Conservation (phyloP, 768 basidiomycete species). For the Naematelia aurantialba region DNA sequence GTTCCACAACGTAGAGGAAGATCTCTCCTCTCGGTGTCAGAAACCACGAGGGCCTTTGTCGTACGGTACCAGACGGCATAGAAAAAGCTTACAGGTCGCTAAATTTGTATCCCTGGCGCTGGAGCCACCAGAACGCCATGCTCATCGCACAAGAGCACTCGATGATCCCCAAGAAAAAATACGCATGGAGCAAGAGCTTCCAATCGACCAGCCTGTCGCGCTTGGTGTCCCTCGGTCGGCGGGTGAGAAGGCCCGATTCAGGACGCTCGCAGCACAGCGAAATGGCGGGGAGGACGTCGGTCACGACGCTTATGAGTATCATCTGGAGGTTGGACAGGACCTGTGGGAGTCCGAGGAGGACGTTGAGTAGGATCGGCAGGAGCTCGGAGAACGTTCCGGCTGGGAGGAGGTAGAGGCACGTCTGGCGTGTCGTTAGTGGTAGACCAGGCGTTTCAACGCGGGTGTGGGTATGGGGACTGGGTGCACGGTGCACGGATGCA, state of each 20-base stretch:
- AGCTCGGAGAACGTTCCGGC: conserved; percentile 59
- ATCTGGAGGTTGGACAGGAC: conserved; percentile 58
- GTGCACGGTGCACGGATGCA: too few relatives aligned
- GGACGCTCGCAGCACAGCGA: conserved; percentile 61
- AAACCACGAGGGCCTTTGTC: not conserved
- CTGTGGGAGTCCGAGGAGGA: conserved; percentile 61
- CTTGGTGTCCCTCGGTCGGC: conserved; percentile 59
- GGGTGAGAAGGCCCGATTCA: conserved; percentile 60
- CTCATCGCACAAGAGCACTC: conserved; percentile 56
- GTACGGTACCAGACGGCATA: too few relatives aligned
- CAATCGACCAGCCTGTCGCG: conserved; percentile 60
- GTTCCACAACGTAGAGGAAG: too few relatives aligned
- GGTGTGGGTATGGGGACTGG: too few relatives aligned
- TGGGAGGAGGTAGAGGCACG: conserved; percentile 39
- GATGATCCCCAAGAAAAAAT: conserved; percentile 58
- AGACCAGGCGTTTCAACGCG: too few relatives aligned
- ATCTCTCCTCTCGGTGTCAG: too few relatives aligned
- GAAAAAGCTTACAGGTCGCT: conserved; percentile 24
- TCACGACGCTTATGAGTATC: conserved; percentile 59
- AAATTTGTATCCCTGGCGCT: conserved; percentile 50
- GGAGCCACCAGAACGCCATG: conserved; percentile 56
- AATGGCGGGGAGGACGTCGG: conserved; percentile 60
- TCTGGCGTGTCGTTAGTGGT: too few relatives aligned
- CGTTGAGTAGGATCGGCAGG: conserved; percentile 60
- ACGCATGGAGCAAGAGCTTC: conserved; percentile 59